Conservation (phyloP, 2,329 filamentous ascomycete genomes). For the Cladosporium sp. region DNA sequence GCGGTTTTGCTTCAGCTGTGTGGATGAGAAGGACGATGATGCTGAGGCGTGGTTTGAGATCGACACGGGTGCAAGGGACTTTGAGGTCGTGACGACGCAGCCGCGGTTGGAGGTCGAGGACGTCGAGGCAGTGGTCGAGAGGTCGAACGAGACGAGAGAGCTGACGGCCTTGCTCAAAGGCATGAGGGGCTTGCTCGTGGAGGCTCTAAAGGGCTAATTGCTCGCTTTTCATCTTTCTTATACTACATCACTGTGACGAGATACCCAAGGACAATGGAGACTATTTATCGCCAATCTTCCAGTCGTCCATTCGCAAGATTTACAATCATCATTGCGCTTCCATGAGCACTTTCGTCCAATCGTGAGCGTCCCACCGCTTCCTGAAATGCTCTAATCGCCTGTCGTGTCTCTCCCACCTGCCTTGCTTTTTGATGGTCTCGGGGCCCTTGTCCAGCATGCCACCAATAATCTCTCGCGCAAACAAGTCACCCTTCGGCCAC, state of each 20-base stretch:
- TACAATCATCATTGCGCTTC: slow-evolving; percentile 29
- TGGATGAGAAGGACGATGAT: slow-evolving; percentile 82
- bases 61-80: slow-evolving; percentile 72
- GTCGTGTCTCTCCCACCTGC: slow-evolving; percentile 69
- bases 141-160: slow-evolving; percentile 74
- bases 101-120: slow-evolving; percentile 77
- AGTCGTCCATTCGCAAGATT: not conserved
- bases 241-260: not conserved
- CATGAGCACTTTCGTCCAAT: slow-evolving; percentile 67
- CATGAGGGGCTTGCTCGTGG: slow-evolving; percentile 70
- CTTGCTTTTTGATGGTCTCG: slow-evolving; percentile 83
- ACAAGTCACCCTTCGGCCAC: slow-evolving; percentile 89
- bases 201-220: slow-evolving; percentile 40
- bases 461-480: slow-evolving; percentile 84
- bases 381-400: slow-evolving; percentile 68
- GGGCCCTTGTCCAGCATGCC: slow-evolving; percentile 83
- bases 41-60: slow-evolving; percentile 92
- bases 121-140: slow-evolving; percentile 69
- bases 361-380: slow-evolving; percentile 85
- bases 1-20: slow-evolving; percentile 82
- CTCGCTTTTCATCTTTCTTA: not conserved
- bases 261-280: not conserved
- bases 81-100: slow-evolving; percentile 72
- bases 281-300: no score
- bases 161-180: slow-evolving; percentile 68